These are phyloP conservation scores for Vicia villosa DNA, from an alignment of 306 rosid species.

Conservation along the genomic window DNA sequence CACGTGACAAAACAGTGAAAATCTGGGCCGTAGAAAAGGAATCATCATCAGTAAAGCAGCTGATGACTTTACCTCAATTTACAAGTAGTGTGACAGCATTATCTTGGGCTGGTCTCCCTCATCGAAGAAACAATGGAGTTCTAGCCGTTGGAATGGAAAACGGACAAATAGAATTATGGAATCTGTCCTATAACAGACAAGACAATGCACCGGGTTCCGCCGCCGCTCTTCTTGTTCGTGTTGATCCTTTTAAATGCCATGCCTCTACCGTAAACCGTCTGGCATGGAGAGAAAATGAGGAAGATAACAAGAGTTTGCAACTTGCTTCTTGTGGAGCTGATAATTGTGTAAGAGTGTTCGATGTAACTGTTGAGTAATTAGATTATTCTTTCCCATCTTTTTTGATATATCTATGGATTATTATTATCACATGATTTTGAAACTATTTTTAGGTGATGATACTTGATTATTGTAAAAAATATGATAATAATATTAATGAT, in stretches of 20 bases:
- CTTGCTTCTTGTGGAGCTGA: slow-evolving; percentile 96
- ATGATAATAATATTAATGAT: background rate
- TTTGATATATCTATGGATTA: slow-evolving; percentile 14
- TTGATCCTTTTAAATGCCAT: slow-evolving; percentile 73
- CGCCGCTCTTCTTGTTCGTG: slow-evolving; percentile 42
- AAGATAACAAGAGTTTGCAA: slow-evolving; percentile 54
- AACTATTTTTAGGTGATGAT: background rate
- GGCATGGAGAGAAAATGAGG: slow-evolving; percentile 65
- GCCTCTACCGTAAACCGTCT: slow-evolving; percentile 75
- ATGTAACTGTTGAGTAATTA: slow-evolving; percentile 46
- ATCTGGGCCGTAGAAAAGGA: slow-evolving; percentile 65
- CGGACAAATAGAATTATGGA: slow-evolving; percentile 89
- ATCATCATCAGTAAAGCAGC: slow-evolving; percentile 59
- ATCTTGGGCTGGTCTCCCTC: slow-evolving; percentile 56
- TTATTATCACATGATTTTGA: slow-evolving; percentile 5
- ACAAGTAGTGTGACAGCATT: slow-evolving; percentile 77
- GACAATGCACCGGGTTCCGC: slow-evolving; percentile 42
- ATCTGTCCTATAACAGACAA: slow-evolving; percentile 51
- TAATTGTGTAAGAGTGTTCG: slow-evolving; percentile 82
- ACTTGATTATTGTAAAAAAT: background rate
- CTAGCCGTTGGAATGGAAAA: slow-evolving; percentile 91
- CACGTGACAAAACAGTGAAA: slow-evolving; percentile 84
- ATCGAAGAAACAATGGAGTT: slow-evolving; percentile 51
- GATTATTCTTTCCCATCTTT: background rate
- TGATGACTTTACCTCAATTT: slow-evolving; percentile 63